These are phyloP conservation scores for Penicillium atrosanguineum DNA, from an alignment of 495 filamentous ascomycete species.

Conservation along the genomic window DNA sequence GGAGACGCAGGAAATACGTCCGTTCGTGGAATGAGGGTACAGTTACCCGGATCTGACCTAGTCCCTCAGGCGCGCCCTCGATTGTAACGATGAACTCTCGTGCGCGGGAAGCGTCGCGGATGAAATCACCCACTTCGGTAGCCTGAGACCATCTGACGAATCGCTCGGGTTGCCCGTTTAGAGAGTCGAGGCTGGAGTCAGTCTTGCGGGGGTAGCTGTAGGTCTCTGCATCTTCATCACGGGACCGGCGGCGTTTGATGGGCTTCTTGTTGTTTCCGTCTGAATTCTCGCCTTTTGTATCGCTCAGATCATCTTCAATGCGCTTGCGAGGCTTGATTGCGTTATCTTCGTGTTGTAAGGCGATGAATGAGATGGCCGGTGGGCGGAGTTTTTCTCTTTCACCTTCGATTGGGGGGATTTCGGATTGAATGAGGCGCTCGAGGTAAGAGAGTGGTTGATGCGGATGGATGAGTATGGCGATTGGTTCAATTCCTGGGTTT, in stretches of 20 bases:
- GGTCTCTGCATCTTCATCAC: conserved; percentile 33
- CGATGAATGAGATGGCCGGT: conserved; percentile 75
- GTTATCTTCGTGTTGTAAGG: conserved; percentile 67
- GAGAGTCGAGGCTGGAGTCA: conserved; percentile 17
- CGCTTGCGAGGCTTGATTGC: conserved; percentile 48
- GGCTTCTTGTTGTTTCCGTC: not conserved
- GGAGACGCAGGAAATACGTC: conserved; percentile 78
- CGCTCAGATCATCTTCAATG: conserved; percentile 47
- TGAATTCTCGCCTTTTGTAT: conserved; percentile 10
- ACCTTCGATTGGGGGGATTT: conserved; percentile 67
- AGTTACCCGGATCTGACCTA: conserved; percentile 68
- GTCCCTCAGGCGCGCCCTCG: conserved; percentile 57
- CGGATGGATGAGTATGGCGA: conserved; percentile 86
- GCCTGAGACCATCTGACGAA: conserved; percentile 90
- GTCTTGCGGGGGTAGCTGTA: conserved; percentile 36
- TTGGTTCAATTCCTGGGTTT: conserved; percentile 70
- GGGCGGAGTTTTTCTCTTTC: conserved; percentile 60
- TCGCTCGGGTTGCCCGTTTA: conserved; percentile 22
- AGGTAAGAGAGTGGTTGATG: conserved; percentile 92
- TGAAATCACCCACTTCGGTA: conserved; percentile 93
- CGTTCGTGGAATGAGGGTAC: conserved; percentile 88
- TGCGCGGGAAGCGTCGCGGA: conserved; percentile 81
- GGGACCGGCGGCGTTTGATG: conserved; percentile 13
- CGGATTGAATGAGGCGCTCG: conserved; percentile 85
- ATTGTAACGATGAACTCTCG: conserved; percentile 84